Base-by-base conservation (phyloP, 192 early-diverging fungal genomes). In the Linnemannia hyalina region DNA sequence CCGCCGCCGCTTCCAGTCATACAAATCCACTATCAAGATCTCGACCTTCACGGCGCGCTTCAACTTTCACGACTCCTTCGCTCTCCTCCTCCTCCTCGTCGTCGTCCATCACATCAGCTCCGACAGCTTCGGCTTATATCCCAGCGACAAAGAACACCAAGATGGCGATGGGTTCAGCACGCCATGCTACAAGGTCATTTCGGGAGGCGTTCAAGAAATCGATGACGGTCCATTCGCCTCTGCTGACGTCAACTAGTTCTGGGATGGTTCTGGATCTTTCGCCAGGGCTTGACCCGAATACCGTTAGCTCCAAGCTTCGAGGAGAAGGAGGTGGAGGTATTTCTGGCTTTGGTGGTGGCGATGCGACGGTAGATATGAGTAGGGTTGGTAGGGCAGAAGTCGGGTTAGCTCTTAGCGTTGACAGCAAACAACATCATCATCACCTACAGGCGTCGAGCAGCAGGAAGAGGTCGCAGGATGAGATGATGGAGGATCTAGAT, bases 161-260 rank as follows among this genome's bases (percentile, higher is more conserved):
- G 9, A 15, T 65, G 26, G 11, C 13, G 29, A 65, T 65, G 26
- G 1, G 3, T 0, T 3, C 11, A 11, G 29, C 11, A 11, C n/a
- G 60, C 3, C 9, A 26, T 38, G 40, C 49, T 29, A 38, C 41
- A 20, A 49, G 41, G 0, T 26, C 52, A 5, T 22, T 74, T 32
- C 76, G 52, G 26, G 77, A 74, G 26, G 82, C 82, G 10, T 83
- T 83, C 52, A 83, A 83, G 20, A 68, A 54, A 22, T 49, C 63
- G 0, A 73, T 77, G 73, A 78, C 76, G 1, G 82, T 78, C 1
- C 82, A 52, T 35, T 83, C 82, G 11, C 82, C 82, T 7, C 18
- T 83, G 15, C 38, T 83, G 76, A 83, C 82, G 38, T 83, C 82
- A 0, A 77, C 75, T 4, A 83, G 82, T 41, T 72, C 46, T 29